Base-by-base conservation (phyloP, 345 rosid species). In the Hibiscus mutabilis region DNA sequence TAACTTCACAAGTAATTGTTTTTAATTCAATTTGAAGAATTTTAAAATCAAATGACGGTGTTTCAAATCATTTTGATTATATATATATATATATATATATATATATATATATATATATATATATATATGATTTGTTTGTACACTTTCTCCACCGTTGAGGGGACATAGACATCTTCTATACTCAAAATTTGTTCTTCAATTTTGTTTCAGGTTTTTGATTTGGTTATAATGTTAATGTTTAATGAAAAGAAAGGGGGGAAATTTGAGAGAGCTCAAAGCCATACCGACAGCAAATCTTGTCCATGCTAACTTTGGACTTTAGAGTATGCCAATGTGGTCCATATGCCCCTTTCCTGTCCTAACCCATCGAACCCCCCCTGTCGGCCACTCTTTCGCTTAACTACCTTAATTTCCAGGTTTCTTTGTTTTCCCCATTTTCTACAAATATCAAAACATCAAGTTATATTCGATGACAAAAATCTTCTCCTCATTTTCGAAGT, bases 231-330 rank as follows among this genome's bases (percentile, higher is more conserved):
- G n/a, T 16, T 13, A n/a, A n/a, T 31, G 52, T 61, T 68, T 46
- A 31, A 56, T 44, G 74, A 69, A 9, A 11, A 51, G n/a, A 31
- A 19, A 31, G 46, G 37, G 6, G 1, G 7, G 3, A 7, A 59
- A 24, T 16, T 13, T 0, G 13, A 3, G 37, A 40, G 6, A 75
- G 9, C 16, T 46, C 60, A 68, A 66, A 66, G 27, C 79, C 83
- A 68, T 75, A 58, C 82, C 83, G 89, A 83, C 87, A 79, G 75
- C 79, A 78, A 77, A 83, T 77, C 42, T 37, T 1, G 64, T 59
- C 71, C 68, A 63, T 73, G 46, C 62, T 66, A 24, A 68, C 57
- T 37, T 70, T 72, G 64, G 71, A 79, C 57, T 79, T 70, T 18
- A 56, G 9, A 60, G 55, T 64, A n/a, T 61, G 79, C 75, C 68